phyloP scores from a whole-genome alignment of 768 basidiomycete genomes.

The Suillus plorans region DNA sequence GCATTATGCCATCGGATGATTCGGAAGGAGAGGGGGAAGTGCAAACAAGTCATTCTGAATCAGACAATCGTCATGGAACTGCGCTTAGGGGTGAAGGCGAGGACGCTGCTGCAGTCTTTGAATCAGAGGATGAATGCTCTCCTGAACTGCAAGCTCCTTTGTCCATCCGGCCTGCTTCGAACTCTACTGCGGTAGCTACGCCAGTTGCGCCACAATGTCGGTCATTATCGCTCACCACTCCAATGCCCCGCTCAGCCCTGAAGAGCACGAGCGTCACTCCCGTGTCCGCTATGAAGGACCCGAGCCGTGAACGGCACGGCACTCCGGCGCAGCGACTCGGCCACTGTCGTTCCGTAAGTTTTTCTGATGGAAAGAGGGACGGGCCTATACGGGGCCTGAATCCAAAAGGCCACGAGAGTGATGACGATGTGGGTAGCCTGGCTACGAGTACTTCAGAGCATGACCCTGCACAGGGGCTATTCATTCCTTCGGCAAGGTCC shows the following conservation, averaged over 20 bases:
- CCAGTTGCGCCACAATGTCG: slow-evolving; percentile 18
- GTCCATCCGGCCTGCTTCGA: slow-evolving; percentile 2
- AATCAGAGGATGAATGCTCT: slow-evolving; percentile 41
- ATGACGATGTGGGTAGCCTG: slow-evolving; percentile 30
- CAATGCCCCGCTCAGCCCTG: slow-evolving; percentile 38
- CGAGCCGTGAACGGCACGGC: slow-evolving; percentile 45
- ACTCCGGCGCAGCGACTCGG: slow-evolving; percentile 52
- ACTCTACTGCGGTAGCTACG: slow-evolving; percentile 16
- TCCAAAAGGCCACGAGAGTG: slow-evolving; percentile 35
- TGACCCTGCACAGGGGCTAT: slow-evolving; percentile 22
- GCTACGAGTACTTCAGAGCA: slow-evolving; percentile 20
- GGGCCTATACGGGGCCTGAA: slow-evolving; percentile 80
- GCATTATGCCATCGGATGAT: slow-evolving; percentile 43
- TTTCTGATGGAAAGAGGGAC: slow-evolving; percentile 89
- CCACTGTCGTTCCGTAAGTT: slow-evolving; percentile 88
- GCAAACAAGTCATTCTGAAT: slow-evolving; percentile 42
- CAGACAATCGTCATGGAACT: slow-evolving; percentile 25
- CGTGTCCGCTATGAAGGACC: slow-evolving; percentile 55
- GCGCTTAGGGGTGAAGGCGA: slow-evolving; percentile 8
- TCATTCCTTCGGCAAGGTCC: slow-evolving; percentile 64
- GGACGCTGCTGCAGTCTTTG: slow-evolving; percentile 14
- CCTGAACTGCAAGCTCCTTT: slow-evolving; percentile 10
- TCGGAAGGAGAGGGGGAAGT: slow-evolving; percentile 34
- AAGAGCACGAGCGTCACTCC: slow-evolving; percentile 54
- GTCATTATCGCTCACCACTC: slow-evolving; percentile 15